Base-by-base conservation (phyloP, 345 rosid species). In the Raphanus raphanistrum region DNA sequence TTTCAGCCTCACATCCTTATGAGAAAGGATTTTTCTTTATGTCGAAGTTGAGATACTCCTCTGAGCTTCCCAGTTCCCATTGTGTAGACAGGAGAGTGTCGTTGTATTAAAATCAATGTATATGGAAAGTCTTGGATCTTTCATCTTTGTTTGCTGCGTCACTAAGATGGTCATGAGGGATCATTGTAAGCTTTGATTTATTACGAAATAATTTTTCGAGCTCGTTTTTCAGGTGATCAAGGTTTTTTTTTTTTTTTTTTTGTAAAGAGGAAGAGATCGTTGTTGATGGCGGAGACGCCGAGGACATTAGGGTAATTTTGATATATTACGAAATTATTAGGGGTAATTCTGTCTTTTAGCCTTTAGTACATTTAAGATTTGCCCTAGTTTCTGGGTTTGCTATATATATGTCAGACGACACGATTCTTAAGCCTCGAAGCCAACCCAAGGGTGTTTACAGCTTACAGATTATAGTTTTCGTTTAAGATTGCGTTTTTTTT, bases 311-410 rank as follows among this genome's bases (percentile, higher is more conserved):
- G 75, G 66, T 64, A 63, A 0, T 64, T 64, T 71, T 15, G 61
- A 3, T 8, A 71, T 28, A 28, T 8, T 0, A 28, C 5, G 21
- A 38, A 10, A 28, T 10, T n/a, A 0, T 3, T 29, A 71, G 15
- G 76, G 76, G 0, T 71, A 57, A 2, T 55, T 6, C 3, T 1
- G 76, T 71, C 72, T 29, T 50, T 64, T 64, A 17, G 0, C 0
- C 2, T 48, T 2, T 4, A 12, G 13, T 7, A 64, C 4, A 63
- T 43, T 25, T 29, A 29, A 13, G n/a, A 2, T 55, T 21, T 21
- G 66, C 72, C 81, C 81, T 77, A 77, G 52, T 71, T 65, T 31
- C 10, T 38, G 60, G 28, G 60, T 55, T 36, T 31, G 21, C 52
- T 77, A 57, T 71, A 64, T 70, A 31, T 70, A 7, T 21, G 21